Evolutionary conservation across 768 basidiomycete species (phyloP).

Genomic region (Suillus subaureus): DNA sequence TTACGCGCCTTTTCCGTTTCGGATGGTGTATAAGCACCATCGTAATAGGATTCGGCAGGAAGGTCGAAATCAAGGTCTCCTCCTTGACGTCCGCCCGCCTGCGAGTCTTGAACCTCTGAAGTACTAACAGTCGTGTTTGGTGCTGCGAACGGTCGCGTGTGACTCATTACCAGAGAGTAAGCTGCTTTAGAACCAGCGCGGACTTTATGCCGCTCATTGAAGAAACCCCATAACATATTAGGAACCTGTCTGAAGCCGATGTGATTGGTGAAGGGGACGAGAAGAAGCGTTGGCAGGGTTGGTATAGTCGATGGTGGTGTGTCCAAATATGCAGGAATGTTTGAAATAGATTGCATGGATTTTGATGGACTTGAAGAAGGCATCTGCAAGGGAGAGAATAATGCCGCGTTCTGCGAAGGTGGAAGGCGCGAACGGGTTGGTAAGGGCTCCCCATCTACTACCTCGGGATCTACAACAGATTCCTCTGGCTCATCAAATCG

Average conservation of each 20-base stretch:
- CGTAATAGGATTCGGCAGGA: conserved; percentile 68
- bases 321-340: conserved; percentile 38
- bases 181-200: conserved; percentile 80
- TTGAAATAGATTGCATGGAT: conserved; percentile 23
- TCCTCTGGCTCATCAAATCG: conserved; percentile 73
- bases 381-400: conserved; percentile 36
- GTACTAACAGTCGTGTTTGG: conserved; percentile 24
- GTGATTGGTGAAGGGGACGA: conserved; percentile 73
- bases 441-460: conserved; percentile 40
- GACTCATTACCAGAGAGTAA: conserved; percentile 65
- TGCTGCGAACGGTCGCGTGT: conserved; percentile 61
- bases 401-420: conserved; percentile 33
- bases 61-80: conserved; percentile 80
- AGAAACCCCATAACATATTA: conserved; percentile 89
- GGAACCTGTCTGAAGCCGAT: conserved; percentile 86
- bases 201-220: conserved; percentile 86
- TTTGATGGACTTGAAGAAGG: conserved; percentile 16
- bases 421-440: conserved; percentile 43
- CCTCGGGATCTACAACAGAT: conserved; percentile 24
- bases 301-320: conserved; percentile 61
- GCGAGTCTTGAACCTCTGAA: conserved; percentile 13
- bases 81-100: conserved; percentile 19
- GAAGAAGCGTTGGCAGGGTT: conserved; percentile 74
- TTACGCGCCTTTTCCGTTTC: conserved; percentile 70
- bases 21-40: conserved; percentile 57